A percentile compares a stretch with the other conserved stretches of the same genome.
Evolutionary conservation across 2,329 filamentous ascomycete genomes (phyloP).

Genomic region (Elsinoe fawcettii): DNA sequence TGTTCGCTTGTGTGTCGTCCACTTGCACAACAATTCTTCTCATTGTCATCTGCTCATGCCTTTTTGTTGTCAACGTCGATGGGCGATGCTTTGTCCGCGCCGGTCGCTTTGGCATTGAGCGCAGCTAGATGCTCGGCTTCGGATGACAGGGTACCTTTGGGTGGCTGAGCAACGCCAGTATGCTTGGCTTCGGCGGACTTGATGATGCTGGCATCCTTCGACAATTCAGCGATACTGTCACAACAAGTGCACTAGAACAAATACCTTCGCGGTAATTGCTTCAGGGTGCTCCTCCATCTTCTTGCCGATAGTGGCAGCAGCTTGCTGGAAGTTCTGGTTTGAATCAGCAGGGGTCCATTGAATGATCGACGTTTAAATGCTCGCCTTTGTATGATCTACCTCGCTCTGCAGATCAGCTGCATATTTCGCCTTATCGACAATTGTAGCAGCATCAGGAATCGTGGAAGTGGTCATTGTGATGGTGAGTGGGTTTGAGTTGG

Average conservation of each 20-base stretch:
- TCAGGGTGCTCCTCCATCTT: constrained; percentile 31
- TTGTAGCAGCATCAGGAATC: not conserved
- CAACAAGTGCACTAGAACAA: not conserved
- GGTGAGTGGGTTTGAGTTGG: not conserved
- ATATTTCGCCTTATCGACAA: not conserved
- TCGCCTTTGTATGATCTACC: not conserved
- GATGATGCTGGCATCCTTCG: constrained; percentile 33
- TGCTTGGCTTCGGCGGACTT: constrained; percentile 36
- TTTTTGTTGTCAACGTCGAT: not conserved
- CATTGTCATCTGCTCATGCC: not conserved
- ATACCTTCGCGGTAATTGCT: constrained; percentile 21
- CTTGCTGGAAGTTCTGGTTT: constrained; percentile 25
- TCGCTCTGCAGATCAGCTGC: constrained; percentile 7
- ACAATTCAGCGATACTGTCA: not conserved
- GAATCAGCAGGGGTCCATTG: not conserved
- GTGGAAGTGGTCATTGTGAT: not conserved
- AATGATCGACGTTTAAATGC: not conserved
- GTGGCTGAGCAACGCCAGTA: constrained; percentile 24
- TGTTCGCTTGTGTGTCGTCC: not conserved
- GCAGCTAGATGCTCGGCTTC: constrained; percentile 35
- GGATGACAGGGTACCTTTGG: constrained; percentile 29
- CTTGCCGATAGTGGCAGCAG: constrained; percentile 24
- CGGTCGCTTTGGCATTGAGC: constrained; percentile 21
- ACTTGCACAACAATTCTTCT: not conserved
- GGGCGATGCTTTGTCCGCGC: not conserved